Percentiles rank a stretch among this genome's conserved stretches.
Conservation (phyloP, 2,329 filamentous ascomycete species). For the Penicillium sp. region DNA sequence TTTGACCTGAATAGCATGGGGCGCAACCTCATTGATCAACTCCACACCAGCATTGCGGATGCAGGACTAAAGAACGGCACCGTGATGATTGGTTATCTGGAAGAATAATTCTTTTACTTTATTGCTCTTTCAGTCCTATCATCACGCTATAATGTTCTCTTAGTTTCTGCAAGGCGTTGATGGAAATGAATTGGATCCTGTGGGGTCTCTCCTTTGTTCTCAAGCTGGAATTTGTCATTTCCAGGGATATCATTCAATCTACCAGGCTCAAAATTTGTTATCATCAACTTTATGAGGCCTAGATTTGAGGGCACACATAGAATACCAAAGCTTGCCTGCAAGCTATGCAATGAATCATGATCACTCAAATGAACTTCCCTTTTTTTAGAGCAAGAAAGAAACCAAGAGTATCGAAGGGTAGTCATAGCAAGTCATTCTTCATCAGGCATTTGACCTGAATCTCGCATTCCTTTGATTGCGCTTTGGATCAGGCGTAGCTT, state of each 20-base stretch:
- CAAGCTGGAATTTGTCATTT: not conserved
- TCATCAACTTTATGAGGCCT: not conserved
- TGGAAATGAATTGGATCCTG: constrained; percentile 4
- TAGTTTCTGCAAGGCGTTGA: constrained; percentile 13
- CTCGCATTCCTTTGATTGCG: no score
- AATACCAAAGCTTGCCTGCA: not conserved
- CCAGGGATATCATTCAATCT: not conserved
- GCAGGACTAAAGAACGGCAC: constrained; percentile 88
- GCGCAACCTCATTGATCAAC: constrained; percentile 73
- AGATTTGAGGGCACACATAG: not conserved
- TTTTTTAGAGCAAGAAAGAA: not conserved
- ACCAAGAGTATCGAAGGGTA: not conserved
- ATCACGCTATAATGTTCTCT: not conserved
- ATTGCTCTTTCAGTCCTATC: not conserved
- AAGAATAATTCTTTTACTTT: constrained; percentile 45
- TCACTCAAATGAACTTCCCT: not conserved
- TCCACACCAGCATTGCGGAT: constrained; percentile 73
- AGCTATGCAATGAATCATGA: constrained; percentile 9
- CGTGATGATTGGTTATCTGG: constrained; percentile 89
- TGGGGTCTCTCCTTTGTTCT: constrained; percentile 4
- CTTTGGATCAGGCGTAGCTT: no score
- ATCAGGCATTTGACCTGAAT: no score
- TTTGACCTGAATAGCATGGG: constrained; percentile 92
- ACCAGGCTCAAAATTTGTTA: not conserved
- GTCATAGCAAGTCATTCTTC: not conserved